Evolutionary conservation across 192 early-diverging fungal genomes (phyloP).

Genomic region (Backusella luteola): DNA sequence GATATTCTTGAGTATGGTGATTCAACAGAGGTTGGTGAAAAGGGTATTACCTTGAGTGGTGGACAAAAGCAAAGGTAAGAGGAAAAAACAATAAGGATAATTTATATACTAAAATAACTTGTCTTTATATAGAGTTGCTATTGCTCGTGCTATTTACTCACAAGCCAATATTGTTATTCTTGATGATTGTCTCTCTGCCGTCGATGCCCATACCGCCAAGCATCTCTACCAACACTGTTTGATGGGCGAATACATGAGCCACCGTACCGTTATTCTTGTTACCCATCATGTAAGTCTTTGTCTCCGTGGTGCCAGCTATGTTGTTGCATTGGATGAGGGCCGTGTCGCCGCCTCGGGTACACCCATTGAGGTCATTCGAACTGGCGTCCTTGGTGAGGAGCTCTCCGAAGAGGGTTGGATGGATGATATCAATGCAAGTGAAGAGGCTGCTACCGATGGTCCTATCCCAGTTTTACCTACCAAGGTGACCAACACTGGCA

Average conservation of each 20-base stretch:
- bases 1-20: slow-evolving; percentile 84
- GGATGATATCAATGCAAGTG: slow-evolving; percentile 9
- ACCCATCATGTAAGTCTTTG: slow-evolving; percentile 80
- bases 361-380: slow-evolving; percentile 45
- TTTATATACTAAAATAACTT: background rate
- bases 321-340: slow-evolving; percentile 56
- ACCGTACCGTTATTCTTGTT: slow-evolving; percentile 84
- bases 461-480: slow-evolving; percentile 32
- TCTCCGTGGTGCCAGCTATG: slow-evolving; percentile 49
- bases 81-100: background rate
- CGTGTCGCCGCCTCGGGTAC: slow-evolving; percentile 51
- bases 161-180: slow-evolving; percentile 63
- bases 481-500: slow-evolving; percentile 29
- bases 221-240: slow-evolving; percentile 79
- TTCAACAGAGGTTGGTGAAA: slow-evolving; percentile 92
- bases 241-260: slow-evolving; percentile 65
- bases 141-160: slow-evolving; percentile 86
- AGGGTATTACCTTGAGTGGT: slow-evolving; percentile 80
- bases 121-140: slow-evolving; percentile 31
- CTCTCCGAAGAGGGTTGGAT: slow-evolving; percentile 8
- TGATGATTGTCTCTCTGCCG: slow-evolving; percentile 92
- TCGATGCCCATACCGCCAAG: slow-evolving; percentile 91
- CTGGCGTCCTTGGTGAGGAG: slow-evolving; percentile 44
- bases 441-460: slow-evolving; percentile 38
- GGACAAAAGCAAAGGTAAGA: slow-evolving; percentile 71